Evolutionary conservation across 805 yeast species (phyloP), one percentile per base, ranked within the genome.

Genomic region (Metschnikowia lunata): DNA sequence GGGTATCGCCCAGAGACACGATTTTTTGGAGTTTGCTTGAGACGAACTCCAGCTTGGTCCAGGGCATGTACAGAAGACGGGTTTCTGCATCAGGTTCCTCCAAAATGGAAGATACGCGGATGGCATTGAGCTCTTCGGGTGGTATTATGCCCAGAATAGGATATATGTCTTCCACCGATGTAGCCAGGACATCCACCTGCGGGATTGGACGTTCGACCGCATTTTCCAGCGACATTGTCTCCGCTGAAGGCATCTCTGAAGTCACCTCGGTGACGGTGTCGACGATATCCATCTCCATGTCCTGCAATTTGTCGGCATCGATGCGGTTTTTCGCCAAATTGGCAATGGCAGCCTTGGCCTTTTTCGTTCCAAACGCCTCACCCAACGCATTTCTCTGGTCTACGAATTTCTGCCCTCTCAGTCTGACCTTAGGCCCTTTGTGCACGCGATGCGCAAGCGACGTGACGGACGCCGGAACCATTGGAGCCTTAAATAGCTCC

Each of bases 331-430:
- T 80, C 58, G 83, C 93, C 57, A 81, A 66, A 61, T 84, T 91
- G 40, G 78, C 70, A 58, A 93, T 85, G 30, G 95, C 95, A 56
- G 88, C 85, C 71, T 88, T 91, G 50, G 97, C 97, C 70, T 82
- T 90, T 70, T 87, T 90, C 46, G 99, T 91, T 75, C 99, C 99
- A 57, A 93, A 93, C 3, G 93, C 95, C 66, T 88, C 91, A 59
- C 99, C 99, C 59, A 93, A 75, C 1, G 88, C 85, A 45, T 79
- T 86, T 62, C 97, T 79, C 66, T 87, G 88, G 13, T 73, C 69
- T 46, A 76, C 69, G 55, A 75, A 66, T 49, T 70, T 66, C 32
- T 69, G 67, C 30, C 77, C 78, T 8, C 69, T 65, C 61, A 79
- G 85, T 65, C 77, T 80, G 45, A 87, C 73, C 26, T 72, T 64